These are phyloP conservation scores for Daldinia vernicosa DNA, from an alignment of 495 filamentous ascomycete species.

Conservation along the genomic window DNA sequence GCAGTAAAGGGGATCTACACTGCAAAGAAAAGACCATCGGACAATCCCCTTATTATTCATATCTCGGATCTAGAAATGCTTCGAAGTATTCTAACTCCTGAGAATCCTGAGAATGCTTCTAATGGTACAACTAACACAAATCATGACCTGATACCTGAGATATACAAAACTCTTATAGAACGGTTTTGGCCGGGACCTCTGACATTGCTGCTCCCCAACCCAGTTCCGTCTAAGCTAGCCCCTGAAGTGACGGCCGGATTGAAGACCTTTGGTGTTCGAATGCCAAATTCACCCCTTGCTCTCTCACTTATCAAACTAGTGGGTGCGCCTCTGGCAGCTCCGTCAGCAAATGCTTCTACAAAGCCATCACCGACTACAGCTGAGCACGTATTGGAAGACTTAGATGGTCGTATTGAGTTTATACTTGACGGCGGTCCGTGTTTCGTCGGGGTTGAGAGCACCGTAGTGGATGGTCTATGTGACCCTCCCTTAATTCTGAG, in stretches of 20 bases:
- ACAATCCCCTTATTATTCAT: constrained; percentile 97
- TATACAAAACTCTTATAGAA: constrained; percentile 82
- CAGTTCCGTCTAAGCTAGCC: constrained; percentile 72
- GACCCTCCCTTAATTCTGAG: constrained; percentile 81
- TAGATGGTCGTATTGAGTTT: constrained; percentile 82
- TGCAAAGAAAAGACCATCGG: constrained; percentile 87
- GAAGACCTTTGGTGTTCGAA: constrained; percentile 85
- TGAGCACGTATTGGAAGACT: constrained; percentile 85
- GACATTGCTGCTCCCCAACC: constrained; percentile 88
- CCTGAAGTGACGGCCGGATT: constrained; percentile 87
- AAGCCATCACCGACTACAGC: constrained; percentile 91
- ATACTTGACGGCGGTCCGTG: constrained; percentile 92
- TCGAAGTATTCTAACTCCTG: constrained; percentile 61
- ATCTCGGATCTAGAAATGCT: constrained; percentile 85
- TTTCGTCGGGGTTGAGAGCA: constrained; percentile 91
- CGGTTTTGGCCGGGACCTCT: constrained; percentile 95
- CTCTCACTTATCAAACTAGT: constrained; percentile 81
- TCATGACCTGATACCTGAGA: constrained; percentile 71
- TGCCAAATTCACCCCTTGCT: constrained; percentile 86
- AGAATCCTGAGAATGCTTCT: constrained; percentile 29
- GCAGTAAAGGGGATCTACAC: constrained; percentile 93
- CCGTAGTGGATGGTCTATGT: constrained; percentile 90
- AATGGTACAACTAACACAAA: constrained; percentile 42
- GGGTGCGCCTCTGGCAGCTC: constrained; percentile 85
- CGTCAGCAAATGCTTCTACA: constrained; percentile 92